These are phyloP conservation scores for Paspalum vaginatum DNA, from an alignment of 176 grass and related monocot species.

Conservation along the genomic window DNA sequence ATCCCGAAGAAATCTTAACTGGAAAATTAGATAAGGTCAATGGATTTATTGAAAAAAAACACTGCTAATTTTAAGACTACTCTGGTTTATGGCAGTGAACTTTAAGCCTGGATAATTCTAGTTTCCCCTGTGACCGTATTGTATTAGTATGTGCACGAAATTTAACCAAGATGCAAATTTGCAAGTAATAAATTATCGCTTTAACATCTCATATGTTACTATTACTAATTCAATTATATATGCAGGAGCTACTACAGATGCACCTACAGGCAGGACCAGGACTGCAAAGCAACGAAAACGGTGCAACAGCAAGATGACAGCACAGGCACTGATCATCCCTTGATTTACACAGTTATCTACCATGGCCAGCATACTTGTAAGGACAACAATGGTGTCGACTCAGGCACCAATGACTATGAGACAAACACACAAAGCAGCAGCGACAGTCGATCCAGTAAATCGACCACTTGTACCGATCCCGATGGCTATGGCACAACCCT, in stretches of 20 bases:
- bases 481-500: background rate
- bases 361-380: constrained; percentile 44
- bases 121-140: too few species aligned
- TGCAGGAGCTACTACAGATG: constrained; percentile 63
- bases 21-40: too few species aligned
- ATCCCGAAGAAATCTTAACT: too few species aligned
- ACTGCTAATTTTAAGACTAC: too few species aligned
- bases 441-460: background rate
- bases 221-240: background rate
- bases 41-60: too few species aligned
- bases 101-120: too few species aligned
- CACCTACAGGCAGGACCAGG: constrained; percentile 44
- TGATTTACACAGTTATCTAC: constrained; percentile 44
- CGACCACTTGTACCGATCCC: background rate
- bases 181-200: too few species aligned
- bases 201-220: too few species aligned
- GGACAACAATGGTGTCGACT: background rate
- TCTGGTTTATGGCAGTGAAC: too few species aligned
- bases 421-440: too few species aligned
- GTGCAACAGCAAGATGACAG: constrained; percentile 39
- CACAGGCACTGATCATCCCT: background rate
- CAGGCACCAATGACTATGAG: background rate
- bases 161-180: too few species aligned
- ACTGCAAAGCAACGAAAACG: constrained; percentile 57
- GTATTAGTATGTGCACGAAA: too few species aligned